Percentiles rank a stretch among this genome's conserved stretches.
Evolutionary conservation across 2,329 filamentous ascomycete genomes (phyloP).

Genomic region (Alternaria sp.): DNA sequence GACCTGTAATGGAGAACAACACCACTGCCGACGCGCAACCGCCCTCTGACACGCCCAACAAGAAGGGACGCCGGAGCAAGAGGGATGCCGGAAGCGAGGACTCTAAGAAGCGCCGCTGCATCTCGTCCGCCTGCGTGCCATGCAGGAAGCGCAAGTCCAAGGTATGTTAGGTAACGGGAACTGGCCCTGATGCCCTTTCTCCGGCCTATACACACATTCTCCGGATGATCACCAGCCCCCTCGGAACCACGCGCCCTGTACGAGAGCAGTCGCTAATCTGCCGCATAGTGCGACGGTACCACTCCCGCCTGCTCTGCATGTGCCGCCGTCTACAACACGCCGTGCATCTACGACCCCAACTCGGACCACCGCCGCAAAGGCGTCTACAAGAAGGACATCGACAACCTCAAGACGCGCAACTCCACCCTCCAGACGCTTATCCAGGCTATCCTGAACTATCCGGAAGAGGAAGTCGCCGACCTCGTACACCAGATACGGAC

Average conservation of each 20-base stretch:
- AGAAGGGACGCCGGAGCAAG: slow-evolving; percentile 43
- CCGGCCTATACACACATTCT: slow-evolving; percentile 12
- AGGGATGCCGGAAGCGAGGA: slow-evolving; percentile 49
- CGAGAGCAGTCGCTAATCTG: slow-evolving; percentile 16
- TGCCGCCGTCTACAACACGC: slow-evolving; percentile 86
- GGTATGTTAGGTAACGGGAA: slow-evolving; percentile 33
- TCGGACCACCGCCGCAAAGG: slow-evolving; percentile 96
- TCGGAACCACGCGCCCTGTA: slow-evolving; percentile 7
- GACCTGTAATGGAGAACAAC: slow-evolving; percentile 19
- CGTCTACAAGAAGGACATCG: slow-evolving; percentile 92
- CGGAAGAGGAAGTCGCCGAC: slow-evolving; percentile 81
- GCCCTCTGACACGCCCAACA: slow-evolving; percentile 25
- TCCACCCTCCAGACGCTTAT: slow-evolving; percentile 91
- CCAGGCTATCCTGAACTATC: slow-evolving; percentile 88
- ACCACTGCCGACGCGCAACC: slow-evolving; percentile 14
- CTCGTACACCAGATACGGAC: slow-evolving; percentile 87
- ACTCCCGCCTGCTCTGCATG: slow-evolving; percentile 71
- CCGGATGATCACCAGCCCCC: slow-evolving; percentile 3
- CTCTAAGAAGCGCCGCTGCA: slow-evolving; percentile 53
- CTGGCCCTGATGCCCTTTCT: slow-evolving; percentile 14
- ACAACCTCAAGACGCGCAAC: slow-evolving; percentile 83
- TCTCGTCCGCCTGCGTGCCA: slow-evolving; percentile 49
- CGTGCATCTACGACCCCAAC: slow-evolving; percentile 94
- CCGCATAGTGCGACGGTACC: slow-evolving; percentile 72
- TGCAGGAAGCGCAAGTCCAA: slow-evolving; percentile 52